Conservation (phyloP, 805 yeast genomes). For the Metschnikowia chrysomelidarum region DNA sequence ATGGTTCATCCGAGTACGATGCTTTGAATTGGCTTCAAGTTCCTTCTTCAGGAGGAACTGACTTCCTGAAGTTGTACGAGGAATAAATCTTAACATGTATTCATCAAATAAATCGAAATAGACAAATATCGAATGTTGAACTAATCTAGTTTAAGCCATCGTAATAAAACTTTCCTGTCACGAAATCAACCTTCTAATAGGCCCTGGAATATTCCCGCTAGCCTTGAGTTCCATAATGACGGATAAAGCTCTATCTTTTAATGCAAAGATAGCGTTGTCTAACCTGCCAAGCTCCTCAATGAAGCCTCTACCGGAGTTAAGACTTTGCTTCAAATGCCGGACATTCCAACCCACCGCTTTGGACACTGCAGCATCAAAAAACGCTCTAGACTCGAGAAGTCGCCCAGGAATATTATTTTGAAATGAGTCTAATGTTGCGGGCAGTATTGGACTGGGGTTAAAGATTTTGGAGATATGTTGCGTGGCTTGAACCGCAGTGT, state of each 20-base stretch:
- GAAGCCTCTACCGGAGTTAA: not conserved
- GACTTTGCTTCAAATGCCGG: constrained; percentile 2
- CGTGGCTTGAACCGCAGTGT: constrained; percentile 2
- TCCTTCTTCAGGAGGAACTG: constrained; percentile 64
- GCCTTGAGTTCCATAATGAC: constrained; percentile 6
- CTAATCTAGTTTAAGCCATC: too few relatives aligned
- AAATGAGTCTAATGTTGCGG: too few relatives aligned
- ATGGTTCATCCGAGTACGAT: constrained; percentile 63
- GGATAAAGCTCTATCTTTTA: constrained; percentile 1
- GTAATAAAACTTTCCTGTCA: too few relatives aligned
- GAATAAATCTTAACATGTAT: not conserved
- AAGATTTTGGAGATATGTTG: constrained; percentile 5
- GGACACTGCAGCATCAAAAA: constrained; percentile 1
- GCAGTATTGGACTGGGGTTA: constrained; percentile 11
- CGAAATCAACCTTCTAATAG: constrained; percentile 2
- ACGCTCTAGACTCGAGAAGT: too few relatives aligned
- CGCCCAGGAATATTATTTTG: too few relatives aligned
- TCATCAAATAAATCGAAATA: not conserved
- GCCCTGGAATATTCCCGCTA: constrained; percentile 6
- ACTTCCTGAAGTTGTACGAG: constrained; percentile 51
- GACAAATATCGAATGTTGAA: constrained; percentile 3
- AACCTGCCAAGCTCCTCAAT: constrained; percentile 1
- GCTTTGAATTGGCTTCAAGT: constrained; percentile 73
- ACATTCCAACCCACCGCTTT: constrained; percentile 8
- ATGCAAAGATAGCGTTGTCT: constrained; percentile 1